phyloP scores from a whole-genome alignment of 2,329 filamentous ascomycete species.

The Ophiognomonia clavigignenti-juglandacearum region DNA sequence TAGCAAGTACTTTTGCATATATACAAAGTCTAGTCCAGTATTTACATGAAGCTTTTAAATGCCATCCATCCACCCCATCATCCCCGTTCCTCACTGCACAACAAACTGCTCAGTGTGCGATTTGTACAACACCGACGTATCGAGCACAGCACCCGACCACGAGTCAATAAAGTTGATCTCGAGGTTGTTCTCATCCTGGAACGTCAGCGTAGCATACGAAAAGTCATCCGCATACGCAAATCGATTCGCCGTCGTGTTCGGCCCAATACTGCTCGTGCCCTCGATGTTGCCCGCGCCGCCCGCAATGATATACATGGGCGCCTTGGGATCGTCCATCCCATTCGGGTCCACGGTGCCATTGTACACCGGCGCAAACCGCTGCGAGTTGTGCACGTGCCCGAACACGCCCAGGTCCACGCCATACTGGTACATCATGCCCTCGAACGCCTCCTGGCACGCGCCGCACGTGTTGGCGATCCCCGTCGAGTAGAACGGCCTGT shows the following conservation, averaged over 20 bases:
- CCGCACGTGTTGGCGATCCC: conserved; percentile 29
- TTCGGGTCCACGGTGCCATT: conserved; percentile 30
- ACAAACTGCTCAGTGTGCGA: conserved; percentile 41
- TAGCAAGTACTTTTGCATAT: too few species aligned
- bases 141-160: conserved; percentile 41
- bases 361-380: conserved; percentile 42
- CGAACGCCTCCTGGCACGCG: conserved; percentile 47
- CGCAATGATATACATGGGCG: conserved; percentile 51
- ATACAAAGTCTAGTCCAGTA: too few species aligned
- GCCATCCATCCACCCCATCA: too few species aligned
- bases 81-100: too few species aligned
- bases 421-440: conserved; percentile 48
- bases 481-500: conserved; percentile 44
- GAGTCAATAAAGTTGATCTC: conserved; percentile 47
- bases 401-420: conserved; percentile 53
- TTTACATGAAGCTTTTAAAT: too few species aligned
- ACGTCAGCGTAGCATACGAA: conserved; percentile 43
- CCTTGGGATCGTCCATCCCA: conserved; percentile 32
- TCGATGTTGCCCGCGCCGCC: conserved; percentile 55
- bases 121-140: conserved; percentile 44
- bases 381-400: conserved; percentile 54
- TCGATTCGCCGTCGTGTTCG: conserved; percentile 35
- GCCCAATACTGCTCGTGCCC: conserved; percentile 38
- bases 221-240: conserved; percentile 49
- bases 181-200: conserved; percentile 40